Base-by-base conservation (phyloP, 352 stramenopile genomes). In the Pythium myriotylum region DNA sequence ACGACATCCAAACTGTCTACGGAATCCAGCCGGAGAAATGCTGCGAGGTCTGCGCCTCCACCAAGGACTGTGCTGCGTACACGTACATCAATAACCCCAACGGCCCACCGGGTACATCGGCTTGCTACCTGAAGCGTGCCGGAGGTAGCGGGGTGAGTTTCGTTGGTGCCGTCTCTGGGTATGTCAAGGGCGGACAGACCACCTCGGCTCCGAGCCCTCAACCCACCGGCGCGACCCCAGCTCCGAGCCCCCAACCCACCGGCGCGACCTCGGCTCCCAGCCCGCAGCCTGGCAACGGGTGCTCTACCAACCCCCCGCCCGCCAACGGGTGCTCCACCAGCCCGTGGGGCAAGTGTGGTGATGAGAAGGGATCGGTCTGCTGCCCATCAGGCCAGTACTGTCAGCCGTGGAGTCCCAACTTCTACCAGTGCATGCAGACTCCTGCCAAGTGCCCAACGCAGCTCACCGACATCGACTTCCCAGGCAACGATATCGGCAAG, bases 391-490 rank as follows among this genome's bases (percentile, higher is more conserved):
- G n/a, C 0, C 76, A 84, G 51, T 73, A 79, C 63, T 72, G 16
- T 77, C 79, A n/a, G 57, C 32, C 54, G 43, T 62, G 54, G 54
- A 62, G 59, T 6, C 59, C 65, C 3, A 54, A 66, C 3, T 85
- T 81, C 68, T 87, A 87, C 68, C 77, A 87, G 46, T 87, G 75
- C 62, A 17, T 32, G 4, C 23, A 66, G 12, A 64, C 56, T 79
- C 9, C 45, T 43, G 24, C 66, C 22, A 22, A 42, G 48, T 86
- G 77, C 32, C 45, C 60, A 0, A 62, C 24, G 0, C 73, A 83
- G 43, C 65, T 75, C 20, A 68, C 66, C 3, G 72, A 76, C 23
- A 45, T 81, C 50, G 55, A 67, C 2, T 88, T n/a, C n/a, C n/a
- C n/a, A n/a, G n/a, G n/a, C n/a, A n/a, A n/a, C n/a, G n/a, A n/a